Base-by-base conservation (phyloP, 148 eudicot species). In the Camellia granthamiana region DNA sequence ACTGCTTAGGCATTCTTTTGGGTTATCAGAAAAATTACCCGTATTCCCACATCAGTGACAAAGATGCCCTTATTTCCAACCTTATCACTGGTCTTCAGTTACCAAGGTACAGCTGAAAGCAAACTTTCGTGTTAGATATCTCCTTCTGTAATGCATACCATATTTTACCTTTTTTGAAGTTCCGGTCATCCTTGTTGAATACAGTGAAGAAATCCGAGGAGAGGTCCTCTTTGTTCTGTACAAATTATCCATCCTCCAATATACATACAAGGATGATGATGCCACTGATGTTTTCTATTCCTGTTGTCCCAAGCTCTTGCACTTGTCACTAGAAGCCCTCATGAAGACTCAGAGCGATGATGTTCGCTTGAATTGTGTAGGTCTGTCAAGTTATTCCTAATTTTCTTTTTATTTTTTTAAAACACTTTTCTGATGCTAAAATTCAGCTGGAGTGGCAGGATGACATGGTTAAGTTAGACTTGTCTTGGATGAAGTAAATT, bases 331-430 rank as follows among this genome's bases (percentile, higher is more conserved):
- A 84, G 90, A 92, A 84, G 91, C 82, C 70, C 98, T 96, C 66
- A 81, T 91, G 88, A 96, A 94, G 90, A 91, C 94, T 76, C 95
- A 96, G 81, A 85, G 91, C 78, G 97, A 96, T 77, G 99, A 93
- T 84, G 97, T 93, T 86, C 97, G 95, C 77, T 84, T 88, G 74
- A 96, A 96, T 81, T 92, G 98, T 84, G 64, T 96, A 85, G 99
- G 99, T 95, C 64, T 82, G 92, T 78, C 42, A 42, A 19, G 70
- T 69, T 68, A 51, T 71, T 60, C 64, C 49, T 7, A 74, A 51
- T 44, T 67, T 63, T 51, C 47, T 63, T 54, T 55, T 54, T 14
- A 4, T 60, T 62, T 9, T 30, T 54, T 12, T 19, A 51, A 6
- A 51, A 38, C 14, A 23, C 72, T 65, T 77, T 49, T 13, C 38